These are phyloP conservation scores for Claviceps cyperi DNA, from an alignment of 2,329 filamentous ascomycete species.

Conservation along the genomic window DNA sequence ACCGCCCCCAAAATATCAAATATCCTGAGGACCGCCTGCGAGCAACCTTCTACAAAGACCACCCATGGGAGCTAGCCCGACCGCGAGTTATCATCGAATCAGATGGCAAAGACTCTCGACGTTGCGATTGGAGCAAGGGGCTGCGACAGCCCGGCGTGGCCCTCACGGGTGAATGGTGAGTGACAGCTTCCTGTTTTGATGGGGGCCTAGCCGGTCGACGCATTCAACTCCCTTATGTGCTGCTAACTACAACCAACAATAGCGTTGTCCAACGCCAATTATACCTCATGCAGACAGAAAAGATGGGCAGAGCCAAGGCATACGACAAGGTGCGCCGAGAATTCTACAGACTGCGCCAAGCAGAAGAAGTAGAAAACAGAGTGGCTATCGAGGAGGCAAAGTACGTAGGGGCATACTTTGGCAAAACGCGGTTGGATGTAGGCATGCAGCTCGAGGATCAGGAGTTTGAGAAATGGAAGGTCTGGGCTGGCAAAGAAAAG, in stretches of 20 bases:
- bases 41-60: constrained; percentile 74
- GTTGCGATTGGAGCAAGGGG: constrained; percentile 63
- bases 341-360: constrained; percentile 74
- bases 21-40: constrained; percentile 79
- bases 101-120: constrained; percentile 66
- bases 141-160: constrained; percentile 61
- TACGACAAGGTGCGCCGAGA: constrained; percentile 83
- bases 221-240: background rate
- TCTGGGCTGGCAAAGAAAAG: constrained; percentile 48
- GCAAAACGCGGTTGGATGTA: constrained; percentile 58
- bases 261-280: constrained; percentile 89
- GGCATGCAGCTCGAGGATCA: constrained; percentile 71
- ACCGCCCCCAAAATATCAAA: constrained; percentile 60
- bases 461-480: constrained; percentile 72
- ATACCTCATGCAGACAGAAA: constrained; percentile 59
- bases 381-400: constrained; percentile 79
- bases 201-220: background rate
- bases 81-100: constrained; percentile 74
- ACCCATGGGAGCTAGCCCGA: constrained; percentile 92
- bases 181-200: background rate
- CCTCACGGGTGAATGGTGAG: constrained; percentile 70
- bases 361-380: constrained; percentile 67
- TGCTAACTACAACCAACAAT: background rate
- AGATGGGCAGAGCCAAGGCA: constrained; percentile 49
- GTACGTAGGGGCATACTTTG: constrained; percentile 78